Evolutionary conservation across 192 early-diverging fungal species (phyloP), one percentile per base, ranked within the genome.

Genomic region (Backusella australiensis): DNA sequence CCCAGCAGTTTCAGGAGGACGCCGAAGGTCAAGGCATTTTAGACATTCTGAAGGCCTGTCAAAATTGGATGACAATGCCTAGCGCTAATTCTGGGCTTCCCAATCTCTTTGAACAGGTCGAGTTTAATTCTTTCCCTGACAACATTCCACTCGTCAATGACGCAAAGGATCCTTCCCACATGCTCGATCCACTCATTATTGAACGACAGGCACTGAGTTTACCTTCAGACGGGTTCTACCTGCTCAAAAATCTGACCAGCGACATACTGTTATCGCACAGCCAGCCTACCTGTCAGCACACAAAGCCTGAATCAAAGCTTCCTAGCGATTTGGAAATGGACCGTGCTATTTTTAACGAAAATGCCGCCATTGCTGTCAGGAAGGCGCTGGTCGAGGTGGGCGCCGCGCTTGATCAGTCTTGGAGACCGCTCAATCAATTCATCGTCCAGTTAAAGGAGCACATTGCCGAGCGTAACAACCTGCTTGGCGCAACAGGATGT

Each of bases 271-370:
- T 91, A 4, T 86, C 90, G 14, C 92, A 94, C 77, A 87, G 87
- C 74, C 85, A 90, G 66, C 90, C 91, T n/a, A 89, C 87, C 21
- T 94, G 93, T 78, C 80, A 90, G 74, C 93, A 94, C 80, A 89
- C 84, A 0, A 89, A 87, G 70, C 85, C 90, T 4, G 87, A 89
- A 52, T 87, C 87, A 53, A 88, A 88, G 74, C 84, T 83, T 68
- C 93, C 93, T 11, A 82, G 85, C 0, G 93, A 94, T 79, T 82
- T 94, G 35, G 93, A 94, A 56, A 79, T 86, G 44, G 90, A 92
- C 66, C 85, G 89, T 23, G 83, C 89, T 29, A 87, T 93, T 7
- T 91, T 92, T 42, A 92, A 93, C 71, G 90, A 91, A 59, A 85
- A 92, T 35, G 81, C 92, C 29, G 75, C 79, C 53, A 83, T 81